Evolutionary conservation across 106 monocot species (phyloP).

Genomic region (Apostasia shenzhenica): DNA sequence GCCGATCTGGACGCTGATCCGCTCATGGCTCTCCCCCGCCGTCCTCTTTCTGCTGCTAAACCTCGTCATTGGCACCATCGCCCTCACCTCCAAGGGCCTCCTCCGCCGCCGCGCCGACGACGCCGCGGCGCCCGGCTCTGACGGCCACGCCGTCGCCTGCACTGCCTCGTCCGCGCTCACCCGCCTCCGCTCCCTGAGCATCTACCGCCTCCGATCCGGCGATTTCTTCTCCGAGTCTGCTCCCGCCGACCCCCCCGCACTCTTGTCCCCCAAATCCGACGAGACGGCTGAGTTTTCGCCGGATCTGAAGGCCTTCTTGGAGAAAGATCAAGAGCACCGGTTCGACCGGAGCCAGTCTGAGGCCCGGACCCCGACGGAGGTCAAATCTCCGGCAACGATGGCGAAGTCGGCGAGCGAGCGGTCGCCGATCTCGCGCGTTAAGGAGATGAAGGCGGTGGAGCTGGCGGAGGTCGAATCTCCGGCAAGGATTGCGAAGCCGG

Average conservation of each 20-base stretch:
- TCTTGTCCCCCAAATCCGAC: background rate
- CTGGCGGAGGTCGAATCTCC: constrained; percentile 18
- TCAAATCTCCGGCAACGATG: constrained; percentile 10
- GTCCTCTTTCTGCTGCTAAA: constrained; percentile 80
- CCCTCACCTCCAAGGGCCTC: constrained; percentile 45
- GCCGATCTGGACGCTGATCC: constrained; percentile 31
- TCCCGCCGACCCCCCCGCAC: background rate
- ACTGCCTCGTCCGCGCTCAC: constrained; percentile 41
- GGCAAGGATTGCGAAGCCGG: constrained; percentile 18
- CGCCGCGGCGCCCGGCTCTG: background rate
- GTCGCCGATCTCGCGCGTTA: background rate
- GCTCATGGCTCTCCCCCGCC: constrained; percentile 62
- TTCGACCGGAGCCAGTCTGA: constrained; percentile 26
- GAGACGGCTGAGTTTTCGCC: background rate
- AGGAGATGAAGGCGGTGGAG: constrained; percentile 12
- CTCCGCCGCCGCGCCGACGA: background rate
- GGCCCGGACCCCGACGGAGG: background rate
- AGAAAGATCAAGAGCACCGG: background rate
- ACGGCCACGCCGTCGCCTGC: constrained; percentile 7
- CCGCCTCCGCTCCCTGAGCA: constrained; percentile 48
- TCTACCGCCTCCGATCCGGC: constrained; percentile 38
- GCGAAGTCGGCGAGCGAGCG: constrained; percentile 28
- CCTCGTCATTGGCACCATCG: constrained; percentile 84
- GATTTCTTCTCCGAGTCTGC: background rate
- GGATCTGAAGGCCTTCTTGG: too few relatives aligned